phyloP scores from a whole-genome alignment of 768 basidiomycete genomes.

The Macrolepiota albuminosa region DNA sequence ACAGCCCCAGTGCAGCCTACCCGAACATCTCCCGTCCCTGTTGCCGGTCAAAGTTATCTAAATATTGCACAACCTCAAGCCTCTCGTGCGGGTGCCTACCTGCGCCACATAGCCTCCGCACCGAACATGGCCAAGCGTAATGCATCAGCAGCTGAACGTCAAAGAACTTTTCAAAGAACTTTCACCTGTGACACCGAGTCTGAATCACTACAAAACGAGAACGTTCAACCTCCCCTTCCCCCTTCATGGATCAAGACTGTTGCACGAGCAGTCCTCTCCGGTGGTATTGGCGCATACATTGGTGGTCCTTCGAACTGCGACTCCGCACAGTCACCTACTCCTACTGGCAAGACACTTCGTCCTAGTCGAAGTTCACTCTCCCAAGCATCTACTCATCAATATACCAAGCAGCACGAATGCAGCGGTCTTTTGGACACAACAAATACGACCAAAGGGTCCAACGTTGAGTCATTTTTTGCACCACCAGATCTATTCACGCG shows the following conservation, averaged over 20 bases:
- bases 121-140: constrained; percentile 36
- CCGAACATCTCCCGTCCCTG: constrained; percentile 20
- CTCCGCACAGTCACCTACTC: background rate
- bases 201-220: constrained; percentile 22
- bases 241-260: constrained; percentile 68
- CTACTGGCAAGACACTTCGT: constrained; percentile 21
- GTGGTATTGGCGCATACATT: constrained; percentile 41
- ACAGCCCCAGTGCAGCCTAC: constrained; percentile 4
- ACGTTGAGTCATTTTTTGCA: constrained; percentile 7
- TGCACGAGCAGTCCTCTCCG: constrained; percentile 58
- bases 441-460: constrained; percentile 15
- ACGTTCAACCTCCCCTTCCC: constrained; percentile 52
- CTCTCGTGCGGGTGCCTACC: constrained; percentile 59
- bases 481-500: constrained; percentile 35
- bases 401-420: constrained; percentile 10
- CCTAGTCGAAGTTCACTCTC: constrained; percentile 37
- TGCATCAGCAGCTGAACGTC: constrained; percentile 23
- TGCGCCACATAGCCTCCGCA: constrained; percentile 70
- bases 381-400: constrained; percentile 22
- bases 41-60: constrained; percentile 21
- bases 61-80: constrained; percentile 32
- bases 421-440: constrained; percentile 33
- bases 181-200: constrained; percentile 29
- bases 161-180: constrained; percentile 19
- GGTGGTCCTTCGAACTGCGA: constrained; percentile 30